Percentiles rank a stretch among this genome's conserved stretches.
phyloP scores from a whole-genome alignment of 805 yeast genomes.

The Saccharomycopsis malanga region DNA sequence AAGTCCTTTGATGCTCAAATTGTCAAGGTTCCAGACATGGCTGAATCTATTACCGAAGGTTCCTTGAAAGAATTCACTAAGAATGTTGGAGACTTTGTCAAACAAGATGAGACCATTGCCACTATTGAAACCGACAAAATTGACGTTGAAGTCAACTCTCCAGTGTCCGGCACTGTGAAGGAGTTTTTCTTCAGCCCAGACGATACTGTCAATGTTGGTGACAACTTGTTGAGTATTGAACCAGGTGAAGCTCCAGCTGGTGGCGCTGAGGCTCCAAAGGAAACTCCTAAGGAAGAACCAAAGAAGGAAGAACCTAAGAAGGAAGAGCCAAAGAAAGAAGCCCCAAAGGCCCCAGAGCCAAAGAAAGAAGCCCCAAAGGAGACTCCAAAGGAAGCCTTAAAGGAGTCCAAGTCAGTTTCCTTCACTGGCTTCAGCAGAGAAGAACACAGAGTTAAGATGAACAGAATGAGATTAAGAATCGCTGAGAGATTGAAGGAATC shows the following conservation, averaged over 20 bases:
- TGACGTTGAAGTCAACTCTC: slow-evolving; percentile 95
- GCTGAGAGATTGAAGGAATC: slow-evolving; percentile 99
- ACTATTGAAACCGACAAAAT: slow-evolving; percentile 98
- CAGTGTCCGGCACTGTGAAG: slow-evolving; percentile 81
- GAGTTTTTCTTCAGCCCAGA: slow-evolving; percentile 79
- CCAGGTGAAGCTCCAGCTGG: slow-evolving; percentile 65
- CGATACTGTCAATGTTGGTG: slow-evolving; percentile 94
- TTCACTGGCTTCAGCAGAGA: slow-evolving; percentile 61
- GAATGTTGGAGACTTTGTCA: slow-evolving; percentile 82
- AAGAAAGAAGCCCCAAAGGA: slow-evolving; percentile 26
- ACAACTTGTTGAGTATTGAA: slow-evolving; percentile 81
- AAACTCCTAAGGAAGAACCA: slow-evolving; percentile 27
- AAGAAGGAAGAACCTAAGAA: slow-evolving; percentile 22
- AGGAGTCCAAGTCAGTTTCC: slow-evolving; percentile 26
- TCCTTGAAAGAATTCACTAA: slow-evolving; percentile 67
- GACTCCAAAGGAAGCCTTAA: slow-evolving; percentile 26
- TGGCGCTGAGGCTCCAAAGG: slow-evolving; percentile 33
- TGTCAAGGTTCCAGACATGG: slow-evolving; percentile 97
- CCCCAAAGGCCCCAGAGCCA: slow-evolving; percentile 30
- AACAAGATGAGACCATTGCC: slow-evolving; percentile 83
- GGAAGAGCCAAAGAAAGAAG: slow-evolving; percentile 26
- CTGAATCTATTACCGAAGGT: slow-evolving; percentile 97
- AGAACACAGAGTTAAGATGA: slow-evolving; percentile 94
- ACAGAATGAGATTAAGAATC: slow-evolving; percentile 97
- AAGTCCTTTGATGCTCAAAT: slow-evolving; percentile 35